These are phyloP conservation scores for Atkinsonella hypoxylon DNA, from an alignment of 2,329 filamentous ascomycete species.

Conservation along the genomic window DNA sequence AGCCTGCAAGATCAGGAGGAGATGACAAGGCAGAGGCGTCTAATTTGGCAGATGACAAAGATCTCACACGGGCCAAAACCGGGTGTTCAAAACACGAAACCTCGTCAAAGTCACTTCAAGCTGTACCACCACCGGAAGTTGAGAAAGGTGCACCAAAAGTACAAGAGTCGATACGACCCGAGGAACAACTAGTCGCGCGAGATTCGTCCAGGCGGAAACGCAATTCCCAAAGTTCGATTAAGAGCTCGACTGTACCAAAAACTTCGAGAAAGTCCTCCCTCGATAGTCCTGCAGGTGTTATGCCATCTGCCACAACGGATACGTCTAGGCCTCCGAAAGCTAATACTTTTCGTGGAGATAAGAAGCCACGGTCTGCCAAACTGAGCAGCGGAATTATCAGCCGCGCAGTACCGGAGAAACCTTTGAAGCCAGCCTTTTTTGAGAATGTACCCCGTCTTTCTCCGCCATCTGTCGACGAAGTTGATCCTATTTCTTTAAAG, in stretches of 20 bases:
- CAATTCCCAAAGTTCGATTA: slow-evolving; percentile 12
- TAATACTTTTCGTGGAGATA: slow-evolving; percentile 22
- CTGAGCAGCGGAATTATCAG: slow-evolving; percentile 14
- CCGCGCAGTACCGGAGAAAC: slow-evolving; percentile 22
- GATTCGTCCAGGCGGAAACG: slow-evolving; percentile 7
- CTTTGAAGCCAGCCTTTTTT: slow-evolving; percentile 25
- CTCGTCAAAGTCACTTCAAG: slow-evolving; percentile 3
- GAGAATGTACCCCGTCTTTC: slow-evolving; percentile 21
- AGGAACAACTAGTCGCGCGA: slow-evolving; percentile 5
- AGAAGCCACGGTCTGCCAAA: slow-evolving; percentile 20
- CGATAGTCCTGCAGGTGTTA: slow-evolving; percentile 16
- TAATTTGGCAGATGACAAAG: neutral
- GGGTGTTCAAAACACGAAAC: neutral
- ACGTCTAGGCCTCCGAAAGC: slow-evolving; percentile 19
- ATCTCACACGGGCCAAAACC: neutral
- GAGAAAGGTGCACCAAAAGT: slow-evolving; percentile 1
- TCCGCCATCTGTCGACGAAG: slow-evolving; percentile 12
- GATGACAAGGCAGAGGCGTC: neutral
- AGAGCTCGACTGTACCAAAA: slow-evolving; percentile 15
- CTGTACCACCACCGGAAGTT: neutral
- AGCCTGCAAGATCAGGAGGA: slow-evolving; percentile 2
- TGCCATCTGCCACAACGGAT: slow-evolving; percentile 14
- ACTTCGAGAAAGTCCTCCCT: slow-evolving; percentile 18
- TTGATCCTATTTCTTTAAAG: slow-evolving; percentile 10
- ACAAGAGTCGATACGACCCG: neutral